Base-by-base conservation (phyloP, 1,284 basidiomycete genomes). In the Ustilago shanxiensis region DNA sequence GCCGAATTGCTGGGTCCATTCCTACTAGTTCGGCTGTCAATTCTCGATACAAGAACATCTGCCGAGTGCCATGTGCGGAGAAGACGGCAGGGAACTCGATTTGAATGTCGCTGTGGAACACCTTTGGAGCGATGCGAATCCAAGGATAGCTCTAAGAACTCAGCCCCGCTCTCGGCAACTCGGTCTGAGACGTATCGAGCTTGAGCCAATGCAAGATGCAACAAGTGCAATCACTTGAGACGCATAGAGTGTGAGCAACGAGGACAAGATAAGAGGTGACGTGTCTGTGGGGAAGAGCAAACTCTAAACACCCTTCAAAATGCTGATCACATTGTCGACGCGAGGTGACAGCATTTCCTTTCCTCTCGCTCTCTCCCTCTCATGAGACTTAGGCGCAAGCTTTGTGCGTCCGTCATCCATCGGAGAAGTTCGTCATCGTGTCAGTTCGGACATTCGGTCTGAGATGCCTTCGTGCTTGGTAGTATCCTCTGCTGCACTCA, bases 301-400 rank as follows among this genome's bases (percentile, higher is more conserved):
- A 58, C 28, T 26, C n/a, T 54, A 37, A 37, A 20, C 20, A 28
- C 22, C 20, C 9, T 9, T 35, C 33, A 37, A 22, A 54, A 20
- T 35, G 52, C 52, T 35, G 20, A 35, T 44, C 41, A 44, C n/a
- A n/a, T 49, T 59, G 33, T 37, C 33, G 61, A 64, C 49, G 61
- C 61, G 47, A 64, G 20, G 35, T 53, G 53, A 64, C 53, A 33
- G 37, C 45, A 1, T 9, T 44, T 20, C n/a, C 35, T 22, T 16
- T 24, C n/a, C 31, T 22, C 37, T 39, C n/a, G n/a, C n/a, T n/a
- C n/a, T n/a, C n/a, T 33, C 26, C 49, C 29, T 26, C 14, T 29
- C 49, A 20, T 10, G 28, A 57, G 33, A 57, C 24, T 61, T 28
- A 50, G 3, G 26, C 35, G 20, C 37, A 64, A 51, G 54, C 47